Percentiles rank a stretch among this genome's conserved stretches.
phyloP scores from a whole-genome alignment of 129 eudicot species.

The Arctium minus region DNA sequence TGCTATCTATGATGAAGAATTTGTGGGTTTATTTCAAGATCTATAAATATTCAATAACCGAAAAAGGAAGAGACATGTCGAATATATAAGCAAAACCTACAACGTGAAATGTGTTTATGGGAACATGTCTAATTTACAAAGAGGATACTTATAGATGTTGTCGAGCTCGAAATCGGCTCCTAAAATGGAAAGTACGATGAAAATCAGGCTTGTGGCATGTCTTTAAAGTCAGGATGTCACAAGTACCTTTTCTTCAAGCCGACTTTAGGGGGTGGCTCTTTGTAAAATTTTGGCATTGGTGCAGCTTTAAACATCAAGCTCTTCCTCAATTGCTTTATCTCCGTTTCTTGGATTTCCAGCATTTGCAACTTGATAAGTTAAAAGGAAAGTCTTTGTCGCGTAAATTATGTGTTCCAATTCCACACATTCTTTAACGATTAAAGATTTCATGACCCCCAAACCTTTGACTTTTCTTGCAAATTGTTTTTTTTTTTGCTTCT shows the following conservation, averaged over 20 bases:
- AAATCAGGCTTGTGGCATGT: background rate
- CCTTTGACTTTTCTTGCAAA: conserved; percentile 80
- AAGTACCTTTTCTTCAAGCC: conserved; percentile 34
- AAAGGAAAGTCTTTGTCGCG: background rate
- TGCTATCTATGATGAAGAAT: no score
- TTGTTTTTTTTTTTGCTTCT: conserved; percentile 31
- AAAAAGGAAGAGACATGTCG: no score
- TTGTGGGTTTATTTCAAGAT: no score
- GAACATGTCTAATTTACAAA: no score
- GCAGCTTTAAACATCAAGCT: conserved; percentile 43
- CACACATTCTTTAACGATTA: background rate
- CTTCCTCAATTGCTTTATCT: conserved; percentile 82
- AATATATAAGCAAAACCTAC: no score
- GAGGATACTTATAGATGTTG: no score
- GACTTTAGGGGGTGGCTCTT: conserved; percentile 42
- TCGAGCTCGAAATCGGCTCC: no score
- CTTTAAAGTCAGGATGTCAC: background rate
- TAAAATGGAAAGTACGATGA: background rate
- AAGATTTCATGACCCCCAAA: conserved; percentile 14
- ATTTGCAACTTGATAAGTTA: conserved; percentile 5
- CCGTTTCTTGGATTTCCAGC: conserved; percentile 90
- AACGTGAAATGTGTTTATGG: no score
- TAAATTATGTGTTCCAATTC: background rate
- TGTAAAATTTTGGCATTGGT: conserved; percentile 41
- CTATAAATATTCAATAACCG: no score